Evolutionary conservation across 805 yeast genomes (phyloP).

Genomic region (Yamadazyma takamatsuzukensis): DNA sequence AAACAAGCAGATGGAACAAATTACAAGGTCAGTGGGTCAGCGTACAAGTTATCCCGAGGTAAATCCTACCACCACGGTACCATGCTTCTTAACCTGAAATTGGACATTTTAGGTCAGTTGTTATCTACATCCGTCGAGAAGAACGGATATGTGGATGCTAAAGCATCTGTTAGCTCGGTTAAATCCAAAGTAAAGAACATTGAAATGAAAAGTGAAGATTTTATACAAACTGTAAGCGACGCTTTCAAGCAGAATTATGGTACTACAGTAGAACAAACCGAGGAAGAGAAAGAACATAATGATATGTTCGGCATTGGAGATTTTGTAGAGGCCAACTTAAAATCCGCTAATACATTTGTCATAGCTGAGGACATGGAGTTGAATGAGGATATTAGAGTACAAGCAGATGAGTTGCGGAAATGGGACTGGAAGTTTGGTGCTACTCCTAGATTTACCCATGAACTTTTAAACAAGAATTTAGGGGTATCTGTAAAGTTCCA

Average conservation of each 20-base stretch:
- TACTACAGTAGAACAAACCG: conserved; percentile 1
- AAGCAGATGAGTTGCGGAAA: conserved; percentile 39
- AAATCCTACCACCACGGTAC: conserved; percentile 95
- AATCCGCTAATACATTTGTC: conserved; percentile 14
- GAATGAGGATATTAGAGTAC: conserved; percentile 38
- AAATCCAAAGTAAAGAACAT: conserved; percentile 76
- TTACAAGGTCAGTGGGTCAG: conserved; percentile 85
- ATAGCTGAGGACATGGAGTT: conserved; percentile 24
- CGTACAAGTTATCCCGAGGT: conserved; percentile 79
- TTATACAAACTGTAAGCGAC: conserved; percentile 41
- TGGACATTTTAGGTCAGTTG: conserved; percentile 57
- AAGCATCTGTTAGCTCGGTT: conserved; percentile 68
- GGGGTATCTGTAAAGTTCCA: conserved; percentile 31
- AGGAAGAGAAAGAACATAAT: conserved; percentile 25
- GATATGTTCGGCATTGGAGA: conserved; percentile 32
- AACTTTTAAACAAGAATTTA: conserved; percentile 33
- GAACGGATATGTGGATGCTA: conserved; percentile 41
- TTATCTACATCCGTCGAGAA: conserved; percentile 45
- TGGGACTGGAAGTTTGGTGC: conserved; percentile 78
- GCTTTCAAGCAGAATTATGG: conserved; percentile 39
- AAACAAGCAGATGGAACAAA: conserved; percentile 17
- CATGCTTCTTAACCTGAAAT: conserved; percentile 69
- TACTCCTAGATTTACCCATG: conserved; percentile 71
- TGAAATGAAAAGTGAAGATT: conserved; percentile 39
- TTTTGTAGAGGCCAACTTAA: conserved; percentile 16